Evolutionary conservation across 2,329 filamentous ascomycete genomes (phyloP).

Genomic region (Graphilbum fragrans): DNA sequence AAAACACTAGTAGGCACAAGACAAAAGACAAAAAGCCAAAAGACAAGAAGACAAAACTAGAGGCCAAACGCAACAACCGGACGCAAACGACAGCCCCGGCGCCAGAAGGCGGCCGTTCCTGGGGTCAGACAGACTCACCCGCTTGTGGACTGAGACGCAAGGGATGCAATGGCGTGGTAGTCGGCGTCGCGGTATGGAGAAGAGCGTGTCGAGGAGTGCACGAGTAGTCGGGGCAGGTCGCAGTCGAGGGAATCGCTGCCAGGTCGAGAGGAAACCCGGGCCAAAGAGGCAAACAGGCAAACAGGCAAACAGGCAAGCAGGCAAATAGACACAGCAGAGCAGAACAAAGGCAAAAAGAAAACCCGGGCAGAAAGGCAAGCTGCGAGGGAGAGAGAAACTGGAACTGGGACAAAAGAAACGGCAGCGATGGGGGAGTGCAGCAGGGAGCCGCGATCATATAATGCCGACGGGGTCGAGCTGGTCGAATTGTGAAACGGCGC

Average conservation of each 20-base stretch:
- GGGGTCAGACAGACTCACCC: too few species aligned
- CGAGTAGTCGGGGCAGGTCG: too few species aligned
- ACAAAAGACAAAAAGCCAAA: background rate
- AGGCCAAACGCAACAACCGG: background rate
- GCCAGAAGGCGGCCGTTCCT: background rate
- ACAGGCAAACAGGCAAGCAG: too few species aligned
- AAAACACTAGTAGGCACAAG: background rate
- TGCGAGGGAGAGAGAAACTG: background rate
- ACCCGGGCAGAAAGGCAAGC: background rate
- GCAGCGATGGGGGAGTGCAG: slow-evolving; percentile 1
- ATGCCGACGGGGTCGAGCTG: slow-evolving; percentile 8
- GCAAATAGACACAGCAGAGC: too few species aligned
- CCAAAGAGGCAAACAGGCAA: background rate
- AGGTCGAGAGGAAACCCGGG: background rate
- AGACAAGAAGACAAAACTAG: background rate
- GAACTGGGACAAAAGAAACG: background rate
- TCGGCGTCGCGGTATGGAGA: background rate
- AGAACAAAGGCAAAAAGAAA: background rate
- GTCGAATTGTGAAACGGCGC: slow-evolving; percentile 10
- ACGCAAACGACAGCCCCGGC: background rate
- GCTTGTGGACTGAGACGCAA: background rate
- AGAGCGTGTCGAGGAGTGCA: too few species aligned
- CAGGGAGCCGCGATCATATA: slow-evolving; percentile 7
- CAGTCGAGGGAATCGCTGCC: background rate
- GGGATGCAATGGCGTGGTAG: background rate